Evolutionary conservation across 2,329 filamentous ascomycete genomes (phyloP).

Genomic region (Falciphora oryzae): DNA sequence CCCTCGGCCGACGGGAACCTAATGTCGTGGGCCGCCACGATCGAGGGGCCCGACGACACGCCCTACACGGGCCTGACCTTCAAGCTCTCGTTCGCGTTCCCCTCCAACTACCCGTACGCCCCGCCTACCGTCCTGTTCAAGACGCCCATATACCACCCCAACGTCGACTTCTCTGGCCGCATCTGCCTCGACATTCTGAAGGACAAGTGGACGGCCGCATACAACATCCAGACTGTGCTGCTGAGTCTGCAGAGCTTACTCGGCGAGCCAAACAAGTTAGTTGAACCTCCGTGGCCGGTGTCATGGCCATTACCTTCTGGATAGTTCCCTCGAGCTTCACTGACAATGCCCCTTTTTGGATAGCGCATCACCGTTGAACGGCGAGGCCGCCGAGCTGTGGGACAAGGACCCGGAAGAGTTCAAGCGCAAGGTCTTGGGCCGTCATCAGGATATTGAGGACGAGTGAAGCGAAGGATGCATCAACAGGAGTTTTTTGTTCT

Average conservation of each 20-base stretch:
- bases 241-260: slow-evolving; percentile 91
- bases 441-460: slow-evolving; percentile 60
- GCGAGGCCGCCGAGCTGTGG: slow-evolving; percentile 94
- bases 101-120: slow-evolving; percentile 86
- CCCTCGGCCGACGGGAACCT: slow-evolving; percentile 86
- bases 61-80: slow-evolving; percentile 84
- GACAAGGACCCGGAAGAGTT: slow-evolving; percentile 83
- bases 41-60: slow-evolving; percentile 84
- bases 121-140: slow-evolving; percentile 92
- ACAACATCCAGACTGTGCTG: slow-evolving; percentile 91
- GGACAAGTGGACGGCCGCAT: slow-evolving; percentile 97
- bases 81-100: slow-evolving; percentile 89
- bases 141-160: slow-evolving; percentile 98
- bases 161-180: slow-evolving; percentile 93
- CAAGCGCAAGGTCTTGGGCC: slow-evolving; percentile 65
- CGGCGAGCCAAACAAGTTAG: slow-evolving; percentile 97
- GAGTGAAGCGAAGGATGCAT: slow-evolving; percentile 37
- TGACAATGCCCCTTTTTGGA: slow-evolving; percentile 3
- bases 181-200: slow-evolving; percentile 98
- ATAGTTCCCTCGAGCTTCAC: background rate
- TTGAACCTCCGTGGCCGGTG: slow-evolving; percentile 13
- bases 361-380: slow-evolving; percentile 90
- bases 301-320: background rate
- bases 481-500: background rate
- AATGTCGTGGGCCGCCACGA: slow-evolving; percentile 88